Evolutionary conservation across 2,329 filamentous ascomycete genomes (phyloP).

Genomic region (Sporothrix humicola): DNA sequence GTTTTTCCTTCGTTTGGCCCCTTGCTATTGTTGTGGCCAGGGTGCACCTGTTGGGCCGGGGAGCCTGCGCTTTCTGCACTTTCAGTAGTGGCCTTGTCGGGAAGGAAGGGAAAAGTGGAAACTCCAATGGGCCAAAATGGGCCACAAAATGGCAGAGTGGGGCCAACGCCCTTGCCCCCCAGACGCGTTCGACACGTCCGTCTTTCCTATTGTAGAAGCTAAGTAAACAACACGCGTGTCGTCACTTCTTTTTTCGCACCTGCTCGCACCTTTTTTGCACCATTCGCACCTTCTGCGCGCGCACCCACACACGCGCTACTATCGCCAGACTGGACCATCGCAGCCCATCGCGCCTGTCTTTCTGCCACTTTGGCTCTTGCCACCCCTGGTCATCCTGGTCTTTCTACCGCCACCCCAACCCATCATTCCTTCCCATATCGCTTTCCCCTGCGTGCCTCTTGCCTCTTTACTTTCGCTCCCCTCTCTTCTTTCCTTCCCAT

Average conservation of each 20-base stretch:
- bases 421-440: slow-evolving; percentile 28
- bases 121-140: background rate
- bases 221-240: slow-evolving; percentile 40
- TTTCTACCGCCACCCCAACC: slow-evolving; percentile 25
- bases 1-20: slow-evolving; percentile 1
- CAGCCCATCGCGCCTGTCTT: slow-evolving; percentile 15
- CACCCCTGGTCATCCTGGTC: slow-evolving; percentile 20
- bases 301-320: background rate
- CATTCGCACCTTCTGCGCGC: slow-evolving; percentile 28
- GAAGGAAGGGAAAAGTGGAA: slow-evolving; percentile 27
- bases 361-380: slow-evolving; percentile 31
- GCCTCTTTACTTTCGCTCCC: slow-evolving; percentile 9
- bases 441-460: background rate
- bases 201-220: slow-evolving; percentile 37
- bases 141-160: slow-evolving; percentile 23
- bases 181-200: slow-evolving; percentile 38
- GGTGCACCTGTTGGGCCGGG: background rate
- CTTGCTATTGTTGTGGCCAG: slow-evolving; percentile 28
- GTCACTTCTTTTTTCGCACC: slow-evolving; percentile 29
- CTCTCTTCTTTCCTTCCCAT: slow-evolving; percentile 24
- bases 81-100: slow-evolving; percentile 27
- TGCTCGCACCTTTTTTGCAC: slow-evolving; percentile 4
- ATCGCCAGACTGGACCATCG: slow-evolving; percentile 15
- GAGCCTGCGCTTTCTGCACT: background rate
- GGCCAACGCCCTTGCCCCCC: slow-evolving; percentile 27